Conservation (phyloP, 2,329 filamentous ascomycete species). For the Aspergillus hortae region DNA sequence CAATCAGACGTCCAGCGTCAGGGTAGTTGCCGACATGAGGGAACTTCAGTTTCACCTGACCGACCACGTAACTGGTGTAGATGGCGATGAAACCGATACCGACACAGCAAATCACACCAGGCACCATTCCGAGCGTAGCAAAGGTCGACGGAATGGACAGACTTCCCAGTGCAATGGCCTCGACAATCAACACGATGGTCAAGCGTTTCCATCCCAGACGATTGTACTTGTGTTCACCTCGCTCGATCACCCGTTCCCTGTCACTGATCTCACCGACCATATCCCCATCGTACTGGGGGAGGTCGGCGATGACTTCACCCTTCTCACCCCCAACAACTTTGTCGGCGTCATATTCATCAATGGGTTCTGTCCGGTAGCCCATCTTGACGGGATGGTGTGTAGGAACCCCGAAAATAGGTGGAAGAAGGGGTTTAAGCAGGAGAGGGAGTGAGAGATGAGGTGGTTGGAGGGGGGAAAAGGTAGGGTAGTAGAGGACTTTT, state of each 20-base stretch:
- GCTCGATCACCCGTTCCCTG: neutral
- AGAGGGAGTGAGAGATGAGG: neutral
- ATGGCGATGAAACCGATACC: constrained; percentile 40
- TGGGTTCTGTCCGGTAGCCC: neutral
- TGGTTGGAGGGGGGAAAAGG: neutral
- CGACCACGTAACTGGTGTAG: constrained; percentile 41
- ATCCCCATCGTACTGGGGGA: neutral
- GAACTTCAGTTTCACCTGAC: constrained; percentile 36
- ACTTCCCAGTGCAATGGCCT: constrained; percentile 48
- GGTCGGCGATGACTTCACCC: neutral
- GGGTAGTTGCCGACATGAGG: constrained; percentile 43
- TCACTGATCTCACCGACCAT: neutral
- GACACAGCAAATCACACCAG: constrained; percentile 42
- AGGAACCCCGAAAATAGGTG: neutral
- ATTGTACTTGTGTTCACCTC: neutral
- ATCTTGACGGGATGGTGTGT: neutral
- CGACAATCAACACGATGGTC: constrained; percentile 49
- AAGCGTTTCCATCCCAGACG: constrained; percentile 49
- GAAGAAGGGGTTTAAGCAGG: neutral
- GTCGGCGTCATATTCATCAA: neutral
- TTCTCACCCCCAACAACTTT: neutral
- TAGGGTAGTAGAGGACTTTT: neutral
- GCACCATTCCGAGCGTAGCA: constrained; percentile 45
- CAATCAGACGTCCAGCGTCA: constrained; percentile 43
- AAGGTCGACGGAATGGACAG: constrained; percentile 46